Evolutionary conservation across 1,284 basidiomycete genomes (phyloP).

Genomic region (Naganishia sp.): DNA sequence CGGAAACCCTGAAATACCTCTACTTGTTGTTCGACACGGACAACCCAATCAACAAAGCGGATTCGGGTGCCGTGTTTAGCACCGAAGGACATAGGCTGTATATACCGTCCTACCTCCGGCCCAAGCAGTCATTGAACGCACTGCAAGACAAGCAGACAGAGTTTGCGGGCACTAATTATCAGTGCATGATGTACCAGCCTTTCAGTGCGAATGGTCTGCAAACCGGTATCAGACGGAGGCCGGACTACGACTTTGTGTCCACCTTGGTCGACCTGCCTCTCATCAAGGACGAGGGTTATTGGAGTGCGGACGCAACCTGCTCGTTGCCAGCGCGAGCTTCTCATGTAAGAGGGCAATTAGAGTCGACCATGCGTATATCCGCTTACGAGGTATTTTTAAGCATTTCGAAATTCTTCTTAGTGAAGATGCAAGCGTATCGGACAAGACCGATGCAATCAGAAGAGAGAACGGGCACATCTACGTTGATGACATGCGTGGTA

Average conservation of each 20-base stretch:
- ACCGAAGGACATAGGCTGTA: slow-evolving; percentile 90
- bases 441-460: slow-evolving; percentile 69
- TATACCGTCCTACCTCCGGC: slow-evolving; percentile 61
- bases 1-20: slow-evolving; percentile 82
- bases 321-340: slow-evolving; percentile 66
- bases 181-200: slow-evolving; percentile 70
- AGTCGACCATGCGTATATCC: slow-evolving; percentile 9
- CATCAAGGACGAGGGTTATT: slow-evolving; percentile 49
- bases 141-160: slow-evolving; percentile 39
- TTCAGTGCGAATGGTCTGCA: slow-evolving; percentile 58
- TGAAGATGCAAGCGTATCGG: slow-evolving; percentile 59
- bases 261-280: slow-evolving; percentile 57
- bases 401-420: slow-evolving; percentile 73
- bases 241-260: slow-evolving; percentile 75
- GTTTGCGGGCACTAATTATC: slow-evolving; percentile 52
- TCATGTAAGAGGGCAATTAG: slow-evolving; percentile 61
- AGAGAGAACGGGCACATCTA: slow-evolving; percentile 68
- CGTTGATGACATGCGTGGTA: slow-evolving; percentile 71
- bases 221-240: slow-evolving; percentile 68
- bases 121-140: slow-evolving; percentile 58
- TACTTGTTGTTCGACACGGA: slow-evolving; percentile 87
- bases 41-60: slow-evolving; percentile 68
- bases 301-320: slow-evolving; percentile 72
- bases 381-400: slow-evolving; percentile 33
- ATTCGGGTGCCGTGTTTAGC: slow-evolving; percentile 69